phyloP scores from a whole-genome alignment of 352 stramenopile genomes.

The Phytophthora crassamura region DNA sequence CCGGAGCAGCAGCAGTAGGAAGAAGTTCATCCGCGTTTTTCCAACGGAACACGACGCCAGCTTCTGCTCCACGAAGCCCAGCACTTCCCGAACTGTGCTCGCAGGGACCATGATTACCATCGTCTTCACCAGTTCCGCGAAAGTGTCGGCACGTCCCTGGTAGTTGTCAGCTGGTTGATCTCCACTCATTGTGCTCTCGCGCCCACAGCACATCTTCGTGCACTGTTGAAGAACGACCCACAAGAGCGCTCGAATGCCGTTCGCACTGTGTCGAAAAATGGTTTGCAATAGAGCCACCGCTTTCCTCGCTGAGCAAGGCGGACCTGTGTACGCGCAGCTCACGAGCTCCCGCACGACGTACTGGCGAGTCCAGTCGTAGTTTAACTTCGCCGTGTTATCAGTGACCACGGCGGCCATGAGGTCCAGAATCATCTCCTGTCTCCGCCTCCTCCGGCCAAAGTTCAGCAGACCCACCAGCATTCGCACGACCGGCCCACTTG shows the following conservation, averaged over 20 bases:
- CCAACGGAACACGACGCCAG: conserved; percentile 48
- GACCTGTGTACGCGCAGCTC: conserved; percentile 43
- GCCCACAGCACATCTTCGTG: conserved; percentile 65
- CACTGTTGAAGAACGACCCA: conserved; percentile 68
- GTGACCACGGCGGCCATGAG: conserved; percentile 43
- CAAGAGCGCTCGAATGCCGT: conserved; percentile 31
- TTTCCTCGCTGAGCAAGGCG: conserved; percentile 25
- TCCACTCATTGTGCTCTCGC: conserved; percentile 18
- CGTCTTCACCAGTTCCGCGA: conserved; percentile 56
- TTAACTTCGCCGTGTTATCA: conserved; percentile 20
- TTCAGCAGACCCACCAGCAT: conserved; percentile 42
- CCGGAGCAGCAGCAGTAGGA: conserved; percentile 60
- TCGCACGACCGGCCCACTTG: conserved; percentile 35
- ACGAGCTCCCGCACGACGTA: conserved; percentile 58
- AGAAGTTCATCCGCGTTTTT: conserved; percentile 56
- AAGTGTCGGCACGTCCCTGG: conserved; percentile 39
- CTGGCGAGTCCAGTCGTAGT: conserved; percentile 49
- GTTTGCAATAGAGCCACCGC: conserved; percentile 44
- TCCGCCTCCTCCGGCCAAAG: conserved; percentile 27
- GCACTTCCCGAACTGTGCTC: conserved; percentile 32
- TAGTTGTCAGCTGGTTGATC: conserved; percentile 14
- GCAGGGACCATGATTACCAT: conserved; percentile 37
- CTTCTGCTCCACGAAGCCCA: conserved; percentile 56
- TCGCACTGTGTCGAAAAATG: conserved; percentile 29
- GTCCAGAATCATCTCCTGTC: conserved; percentile 47